phyloP scores from a whole-genome alignment of 2,329 filamentous ascomycete species.

The Aspergillus sp. region DNA sequence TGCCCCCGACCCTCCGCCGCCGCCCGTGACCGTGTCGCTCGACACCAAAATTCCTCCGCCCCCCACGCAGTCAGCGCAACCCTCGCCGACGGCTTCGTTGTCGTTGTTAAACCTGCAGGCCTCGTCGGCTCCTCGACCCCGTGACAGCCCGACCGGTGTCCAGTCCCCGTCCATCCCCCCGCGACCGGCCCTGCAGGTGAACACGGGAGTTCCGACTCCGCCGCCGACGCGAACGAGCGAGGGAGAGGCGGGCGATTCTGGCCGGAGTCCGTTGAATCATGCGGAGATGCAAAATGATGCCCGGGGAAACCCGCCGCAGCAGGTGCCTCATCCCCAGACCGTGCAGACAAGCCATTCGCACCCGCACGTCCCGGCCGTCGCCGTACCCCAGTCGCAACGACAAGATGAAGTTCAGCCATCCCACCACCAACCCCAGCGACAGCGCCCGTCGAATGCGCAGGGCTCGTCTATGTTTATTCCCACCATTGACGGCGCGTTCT shows the following conservation, averaged over 20 bases:
- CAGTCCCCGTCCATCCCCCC: slow-evolving; percentile 49
- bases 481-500: slow-evolving; percentile 17
- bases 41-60: not conserved
- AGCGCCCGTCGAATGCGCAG: not conserved
- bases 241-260: not conserved
- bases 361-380: not conserved
- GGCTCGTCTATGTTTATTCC: not conserved
- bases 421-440: not conserved
- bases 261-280: not conserved
- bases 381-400: not conserved
- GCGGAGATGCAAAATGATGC: not conserved
- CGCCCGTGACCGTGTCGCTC: not conserved
- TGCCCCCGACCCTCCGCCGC: not conserved
- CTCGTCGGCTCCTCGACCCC: not conserved
- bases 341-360: not conserved
- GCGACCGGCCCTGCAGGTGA: not conserved
- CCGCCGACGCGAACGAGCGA: not conserved
- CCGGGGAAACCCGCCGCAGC: not conserved
- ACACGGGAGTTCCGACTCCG: not conserved
- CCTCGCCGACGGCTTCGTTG: not conserved
- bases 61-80: not conserved
- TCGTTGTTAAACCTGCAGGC: not conserved
- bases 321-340: not conserved
- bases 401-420: not conserved
- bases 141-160: slow-evolving; percentile 21